Evolutionary conservation across 2,329 filamentous ascomycete species (phyloP).

Genomic region (Neurospora sp.): DNA sequence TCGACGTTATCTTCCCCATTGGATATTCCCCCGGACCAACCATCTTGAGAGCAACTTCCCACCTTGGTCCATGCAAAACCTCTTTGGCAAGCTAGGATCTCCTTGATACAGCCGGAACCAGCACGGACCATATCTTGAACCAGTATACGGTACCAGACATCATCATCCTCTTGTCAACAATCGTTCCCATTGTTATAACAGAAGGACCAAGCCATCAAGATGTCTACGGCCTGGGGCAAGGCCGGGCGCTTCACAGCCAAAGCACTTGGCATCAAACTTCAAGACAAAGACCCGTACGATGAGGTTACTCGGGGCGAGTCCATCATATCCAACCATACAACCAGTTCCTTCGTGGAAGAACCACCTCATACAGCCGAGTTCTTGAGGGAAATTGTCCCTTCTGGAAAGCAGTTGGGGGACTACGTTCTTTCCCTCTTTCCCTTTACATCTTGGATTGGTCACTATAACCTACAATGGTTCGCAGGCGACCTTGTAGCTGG

Average conservation of each 20-base stretch:
- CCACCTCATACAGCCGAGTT: slow-evolving; percentile 69
- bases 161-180: neutral
- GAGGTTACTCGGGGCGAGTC: slow-evolving; percentile 70
- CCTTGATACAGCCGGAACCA: neutral
- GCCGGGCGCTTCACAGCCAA: slow-evolving; percentile 68
- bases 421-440: slow-evolving; percentile 74
- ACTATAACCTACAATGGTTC: slow-evolving; percentile 87
- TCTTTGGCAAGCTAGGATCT: neutral
- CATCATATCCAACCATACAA: slow-evolving; percentile 60
- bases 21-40: neutral
- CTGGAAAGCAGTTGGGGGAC: slow-evolving; percentile 35
- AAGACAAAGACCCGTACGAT: slow-evolving; percentile 53
- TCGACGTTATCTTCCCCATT: neutral
- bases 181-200: neutral
- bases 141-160: neutral
- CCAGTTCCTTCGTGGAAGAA: slow-evolving; percentile 72
- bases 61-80: neutral
- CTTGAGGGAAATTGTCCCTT: slow-evolving; percentile 55
- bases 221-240: slow-evolving; percentile 31
- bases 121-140: neutral
- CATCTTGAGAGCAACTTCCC: neutral
- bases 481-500: slow-evolving; percentile 82
- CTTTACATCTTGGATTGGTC: slow-evolving; percentile 76
- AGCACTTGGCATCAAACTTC: slow-evolving; percentile 69
- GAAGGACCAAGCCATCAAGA: slow-evolving; percentile 12